Conservation (phyloP, 495 filamentous ascomycete species). For the Neurospora sp. region DNA sequence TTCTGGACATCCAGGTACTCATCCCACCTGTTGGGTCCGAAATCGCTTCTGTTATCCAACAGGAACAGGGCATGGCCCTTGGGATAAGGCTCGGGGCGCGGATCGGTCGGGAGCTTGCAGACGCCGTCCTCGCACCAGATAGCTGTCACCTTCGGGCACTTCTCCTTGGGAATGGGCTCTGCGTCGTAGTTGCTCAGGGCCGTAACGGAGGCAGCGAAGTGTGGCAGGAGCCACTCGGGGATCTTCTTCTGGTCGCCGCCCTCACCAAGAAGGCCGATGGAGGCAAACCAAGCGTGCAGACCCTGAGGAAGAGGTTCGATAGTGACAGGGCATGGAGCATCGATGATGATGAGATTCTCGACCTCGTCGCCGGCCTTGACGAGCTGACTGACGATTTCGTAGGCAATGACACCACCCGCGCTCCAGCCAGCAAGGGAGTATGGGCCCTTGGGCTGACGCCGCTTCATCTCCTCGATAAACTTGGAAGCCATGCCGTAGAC, state of each 20-base stretch:
- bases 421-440: slow-evolving; percentile 72
- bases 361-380: slow-evolving; percentile 58
- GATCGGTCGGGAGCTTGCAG: slow-evolving; percentile 58
- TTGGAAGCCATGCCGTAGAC: slow-evolving; percentile 44
- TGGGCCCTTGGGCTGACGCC: slow-evolving; percentile 53
- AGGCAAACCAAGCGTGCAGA: slow-evolving; percentile 70
- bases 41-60: slow-evolving; percentile 66
- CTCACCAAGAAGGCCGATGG: slow-evolving; percentile 71
- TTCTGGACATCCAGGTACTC: slow-evolving; percentile 58
- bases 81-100: slow-evolving; percentile 56
- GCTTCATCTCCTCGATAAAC: slow-evolving; percentile 54
- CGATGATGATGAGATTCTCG: slow-evolving; percentile 68
- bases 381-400: slow-evolving; percentile 67
- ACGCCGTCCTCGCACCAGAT: slow-evolving; percentile 81
- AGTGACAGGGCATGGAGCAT: slow-evolving; percentile 69
- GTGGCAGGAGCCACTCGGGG: slow-evolving; percentile 71
- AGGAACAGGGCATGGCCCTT: slow-evolving; percentile 71
- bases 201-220: slow-evolving; percentile 69
- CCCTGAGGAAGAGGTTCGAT: slow-evolving; percentile 68
- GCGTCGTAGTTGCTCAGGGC: slow-evolving; percentile 65
- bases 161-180: slow-evolving; percentile 38
- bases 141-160: slow-evolving; percentile 54
- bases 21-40: slow-evolving; percentile 73
- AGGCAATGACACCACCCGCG: slow-evolving; percentile 81
- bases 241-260: slow-evolving; percentile 43